A percentile compares a stretch with the other conserved stretches of the same genome.
These are phyloP conservation scores for Babesia bovis DNA, from an alignment of 169 alveolate genomes.

Conservation along the genomic window DNA sequence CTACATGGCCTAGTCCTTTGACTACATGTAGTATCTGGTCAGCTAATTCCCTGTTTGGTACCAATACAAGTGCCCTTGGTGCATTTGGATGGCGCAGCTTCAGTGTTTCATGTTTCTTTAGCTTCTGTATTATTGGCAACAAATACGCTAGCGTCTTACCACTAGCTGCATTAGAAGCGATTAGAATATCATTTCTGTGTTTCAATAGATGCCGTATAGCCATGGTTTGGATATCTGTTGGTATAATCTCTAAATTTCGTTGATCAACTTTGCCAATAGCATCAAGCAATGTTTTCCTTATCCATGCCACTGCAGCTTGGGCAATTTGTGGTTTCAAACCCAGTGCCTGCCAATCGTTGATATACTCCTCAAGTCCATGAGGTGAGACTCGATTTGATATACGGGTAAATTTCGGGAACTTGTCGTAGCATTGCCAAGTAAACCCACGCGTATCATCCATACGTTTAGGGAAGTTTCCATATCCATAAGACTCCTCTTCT, in stretches of 20 bases:
- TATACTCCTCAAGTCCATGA: slow-evolving; percentile 6
- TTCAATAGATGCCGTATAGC: slow-evolving; percentile 40
- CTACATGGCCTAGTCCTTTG: slow-evolving; percentile 56
- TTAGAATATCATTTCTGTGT: slow-evolving; percentile 12
- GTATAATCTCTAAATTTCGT: slow-evolving; percentile 15
- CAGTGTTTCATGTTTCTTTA: slow-evolving; percentile 34
- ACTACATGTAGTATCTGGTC: slow-evolving; percentile 39
- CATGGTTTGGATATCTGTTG: slow-evolving; percentile 52
- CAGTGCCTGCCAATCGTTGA: slow-evolving; percentile 25
- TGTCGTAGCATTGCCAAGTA: slow-evolving; percentile 18
- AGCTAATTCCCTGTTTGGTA: slow-evolving; percentile 48
- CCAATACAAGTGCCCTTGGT: slow-evolving; percentile 56
- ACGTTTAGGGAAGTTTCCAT: slow-evolving; percentile 25
- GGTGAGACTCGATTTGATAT: slow-evolving; percentile 19
- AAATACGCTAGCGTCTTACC: slow-evolving; percentile 62
- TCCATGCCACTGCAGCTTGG: slow-evolving; percentile 54
- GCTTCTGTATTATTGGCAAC: slow-evolving; percentile 54
- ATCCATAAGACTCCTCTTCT: background rate
- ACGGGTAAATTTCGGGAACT: background rate
- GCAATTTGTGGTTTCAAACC: slow-evolving; percentile 44
- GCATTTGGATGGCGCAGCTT: slow-evolving; percentile 33
- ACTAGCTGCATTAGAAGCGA: slow-evolving; percentile 49
- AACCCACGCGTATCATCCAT: background rate
- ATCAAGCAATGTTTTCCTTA: slow-evolving; percentile 12
- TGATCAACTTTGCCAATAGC: background rate